Evolutionary conservation across 78 protist species (phyloP), one percentile per base, ranked within the genome.

Genomic region (Pelomyxa schiedti): DNA sequence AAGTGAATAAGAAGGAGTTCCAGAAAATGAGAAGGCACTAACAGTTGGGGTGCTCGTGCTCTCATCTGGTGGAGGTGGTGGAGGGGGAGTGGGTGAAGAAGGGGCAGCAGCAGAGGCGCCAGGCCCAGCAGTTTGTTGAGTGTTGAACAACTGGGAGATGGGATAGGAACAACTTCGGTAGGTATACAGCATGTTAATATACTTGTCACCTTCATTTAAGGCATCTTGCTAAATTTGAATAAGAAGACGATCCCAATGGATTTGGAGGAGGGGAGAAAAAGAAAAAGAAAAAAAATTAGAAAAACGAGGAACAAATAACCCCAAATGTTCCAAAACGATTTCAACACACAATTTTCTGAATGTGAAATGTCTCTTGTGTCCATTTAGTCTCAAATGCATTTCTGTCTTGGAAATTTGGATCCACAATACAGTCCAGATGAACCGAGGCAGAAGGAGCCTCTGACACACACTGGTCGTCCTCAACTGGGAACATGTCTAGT

Each of bases 111-210:
- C 22, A 16, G 70, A 67, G 53, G 16, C 29, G 22, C 16, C 16
- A 67, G 42, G 22, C 67, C 22, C 16, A 52, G 63, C 63, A 52
- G 63, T 24, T 52, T 22, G 63, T 52, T 22, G 63, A 24, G 63
- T 52, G 63, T 22, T 24, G 63, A 7, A 6, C 41, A 29, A 1
- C n/a, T 6, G 68, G 87, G 8, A 85, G 26, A n/a, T n/a, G 28
- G 90, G 80, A 7, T 58, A 37, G 16, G 88, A 82, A 53, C 77
- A 70, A 24, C 69, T 29, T 67, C 90, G 88, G 74, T 81, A 88
- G 22, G 90, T 78, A 52, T 88, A 86, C n/a, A 88, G 82, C 79
- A 82, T 69, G 41, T 78, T 67, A 58, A 79, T 42, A 40, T 74
- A 85, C 42, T 24, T 39, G 8, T 82, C 73, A 36, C 88, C 86